These are phyloP conservation scores for Dactylellina parvicollis DNA, from an alignment of 2,329 filamentous ascomycete species.

Conservation along the genomic window DNA sequence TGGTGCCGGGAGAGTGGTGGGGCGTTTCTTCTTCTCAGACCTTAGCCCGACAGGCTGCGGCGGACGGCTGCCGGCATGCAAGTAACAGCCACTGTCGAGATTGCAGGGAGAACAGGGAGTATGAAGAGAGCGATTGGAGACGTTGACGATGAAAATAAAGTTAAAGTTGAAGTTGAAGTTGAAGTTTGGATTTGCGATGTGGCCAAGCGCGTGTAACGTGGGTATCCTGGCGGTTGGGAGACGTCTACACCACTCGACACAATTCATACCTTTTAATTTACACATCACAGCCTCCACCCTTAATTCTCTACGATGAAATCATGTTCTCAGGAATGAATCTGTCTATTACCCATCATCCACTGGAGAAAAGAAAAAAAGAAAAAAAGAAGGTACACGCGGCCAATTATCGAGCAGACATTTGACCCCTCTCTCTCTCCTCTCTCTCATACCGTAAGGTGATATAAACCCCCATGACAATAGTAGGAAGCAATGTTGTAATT, in stretches of 20 bases:
- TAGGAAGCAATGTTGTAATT: not conserved
- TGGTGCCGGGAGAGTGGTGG: not conserved
- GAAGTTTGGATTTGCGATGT: not conserved
- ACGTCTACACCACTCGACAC: not conserved
- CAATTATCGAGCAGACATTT: too few species aligned
- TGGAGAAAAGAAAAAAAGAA: slow-evolving; percentile 23
- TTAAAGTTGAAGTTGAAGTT: slow-evolving; percentile 8
- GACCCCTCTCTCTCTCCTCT: not conserved
- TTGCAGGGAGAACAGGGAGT: too few species aligned
- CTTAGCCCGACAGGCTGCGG: slow-evolving; percentile 9
- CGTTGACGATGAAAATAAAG: too few species aligned
- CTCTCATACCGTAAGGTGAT: slow-evolving; percentile 33
- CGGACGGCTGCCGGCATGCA: not conserved
- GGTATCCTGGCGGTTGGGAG: not conserved
- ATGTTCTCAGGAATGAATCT: slow-evolving; percentile 30
- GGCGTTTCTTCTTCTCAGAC: not conserved
- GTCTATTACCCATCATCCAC: slow-evolving; percentile 38
- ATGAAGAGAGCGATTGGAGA: too few species aligned
- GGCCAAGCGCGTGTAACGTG: not conserved
- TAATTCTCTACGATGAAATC: not conserved
- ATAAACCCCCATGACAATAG: slow-evolving; percentile 16
- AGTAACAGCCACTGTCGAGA: not conserved
- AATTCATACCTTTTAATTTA: not conserved
- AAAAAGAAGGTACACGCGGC: slow-evolving; percentile 24
- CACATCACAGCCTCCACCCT: not conserved